These are phyloP conservation scores for Mycena amicta DNA, from an alignment of 768 basidiomycete genomes.

Conservation along the genomic window DNA sequence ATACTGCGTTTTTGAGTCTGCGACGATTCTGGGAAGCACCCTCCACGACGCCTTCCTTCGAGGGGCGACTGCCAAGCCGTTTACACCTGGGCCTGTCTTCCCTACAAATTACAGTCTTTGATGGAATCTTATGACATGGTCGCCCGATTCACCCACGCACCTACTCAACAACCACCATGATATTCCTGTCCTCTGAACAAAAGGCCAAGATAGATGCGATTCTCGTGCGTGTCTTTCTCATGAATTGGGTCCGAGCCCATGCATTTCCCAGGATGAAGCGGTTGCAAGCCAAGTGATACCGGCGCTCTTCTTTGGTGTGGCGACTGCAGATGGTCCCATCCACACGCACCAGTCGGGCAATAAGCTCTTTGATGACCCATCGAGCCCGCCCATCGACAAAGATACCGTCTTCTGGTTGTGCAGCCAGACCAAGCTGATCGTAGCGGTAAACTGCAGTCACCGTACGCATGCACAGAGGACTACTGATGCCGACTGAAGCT, in stretches of 20 bases:
- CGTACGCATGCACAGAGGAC: not conserved
- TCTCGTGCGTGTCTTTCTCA: not conserved
- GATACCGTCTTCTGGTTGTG: slow-evolving; percentile 37
- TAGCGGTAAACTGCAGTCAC: slow-evolving; percentile 29
- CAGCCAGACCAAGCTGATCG: slow-evolving; percentile 35
- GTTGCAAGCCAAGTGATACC: slow-evolving; percentile 24
- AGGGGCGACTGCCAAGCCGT: too few relatives aligned
- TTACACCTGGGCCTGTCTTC: too few relatives aligned
- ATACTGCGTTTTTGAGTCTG: too few relatives aligned
- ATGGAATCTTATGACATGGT: too few relatives aligned
- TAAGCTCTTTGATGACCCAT: slow-evolving; percentile 28
- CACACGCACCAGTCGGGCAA: slow-evolving; percentile 29
- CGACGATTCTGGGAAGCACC: too few relatives aligned
- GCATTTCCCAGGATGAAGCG: not conserved
- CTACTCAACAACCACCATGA: not conserved
- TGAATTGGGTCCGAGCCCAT: not conserved
- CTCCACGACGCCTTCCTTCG: too few relatives aligned
- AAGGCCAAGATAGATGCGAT: not conserved
- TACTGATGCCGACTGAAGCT: too few relatives aligned
- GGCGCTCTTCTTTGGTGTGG: slow-evolving; percentile 29
- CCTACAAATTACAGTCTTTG: too few relatives aligned
- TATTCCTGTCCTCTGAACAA: not conserved
- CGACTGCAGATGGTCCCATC: slow-evolving; percentile 27
- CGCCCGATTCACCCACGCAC: too few relatives aligned
- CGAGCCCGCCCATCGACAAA: slow-evolving; percentile 26